phyloP scores from a whole-genome alignment of 1,139 yeast genomes.

The Debaryomyces udenii region DNA sequence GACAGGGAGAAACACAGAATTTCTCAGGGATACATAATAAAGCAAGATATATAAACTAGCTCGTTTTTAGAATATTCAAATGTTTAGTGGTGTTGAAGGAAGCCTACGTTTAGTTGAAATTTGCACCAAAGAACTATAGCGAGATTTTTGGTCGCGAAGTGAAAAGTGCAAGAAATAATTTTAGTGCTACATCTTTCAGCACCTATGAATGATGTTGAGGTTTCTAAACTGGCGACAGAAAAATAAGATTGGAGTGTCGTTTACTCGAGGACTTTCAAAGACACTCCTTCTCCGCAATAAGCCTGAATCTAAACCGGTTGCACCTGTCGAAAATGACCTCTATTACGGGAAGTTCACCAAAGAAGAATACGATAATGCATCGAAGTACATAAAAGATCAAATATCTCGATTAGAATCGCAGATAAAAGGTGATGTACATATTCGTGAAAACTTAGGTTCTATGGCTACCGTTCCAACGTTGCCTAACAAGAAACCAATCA shows the following conservation, averaged over 20 bases:
- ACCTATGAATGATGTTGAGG: neutral
- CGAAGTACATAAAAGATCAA: slow-evolving; percentile 37
- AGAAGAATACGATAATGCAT: slow-evolving; percentile 46
- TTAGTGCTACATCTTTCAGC: no score
- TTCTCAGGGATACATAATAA: no score
- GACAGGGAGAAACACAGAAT: no score
- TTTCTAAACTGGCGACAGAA: neutral
- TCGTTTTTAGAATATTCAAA: no score
- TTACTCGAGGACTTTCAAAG: neutral
- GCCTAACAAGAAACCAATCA: slow-evolving; percentile 17
- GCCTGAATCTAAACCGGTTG: slow-evolving; percentile 5
- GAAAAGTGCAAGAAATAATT: no score
- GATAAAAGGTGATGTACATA: slow-evolving; percentile 44
- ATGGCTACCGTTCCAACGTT: slow-evolving; percentile 34
- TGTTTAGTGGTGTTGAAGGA: no score
- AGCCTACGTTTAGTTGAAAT: no score
- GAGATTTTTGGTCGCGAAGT: no score
- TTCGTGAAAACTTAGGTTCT: slow-evolving; percentile 39
- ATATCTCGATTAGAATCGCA: slow-evolving; percentile 35
- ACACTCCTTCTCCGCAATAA: neutral
- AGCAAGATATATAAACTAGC: no score
- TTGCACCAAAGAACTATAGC: no score
- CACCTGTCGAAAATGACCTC: slow-evolving; percentile 18
- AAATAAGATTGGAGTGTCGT: neutral
- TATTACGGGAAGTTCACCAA: slow-evolving; percentile 40